Evolutionary conservation across 1,284 basidiomycete species (phyloP), one percentile per base, ranked within the genome.

Genomic region (Xanthoconium separans): DNA sequence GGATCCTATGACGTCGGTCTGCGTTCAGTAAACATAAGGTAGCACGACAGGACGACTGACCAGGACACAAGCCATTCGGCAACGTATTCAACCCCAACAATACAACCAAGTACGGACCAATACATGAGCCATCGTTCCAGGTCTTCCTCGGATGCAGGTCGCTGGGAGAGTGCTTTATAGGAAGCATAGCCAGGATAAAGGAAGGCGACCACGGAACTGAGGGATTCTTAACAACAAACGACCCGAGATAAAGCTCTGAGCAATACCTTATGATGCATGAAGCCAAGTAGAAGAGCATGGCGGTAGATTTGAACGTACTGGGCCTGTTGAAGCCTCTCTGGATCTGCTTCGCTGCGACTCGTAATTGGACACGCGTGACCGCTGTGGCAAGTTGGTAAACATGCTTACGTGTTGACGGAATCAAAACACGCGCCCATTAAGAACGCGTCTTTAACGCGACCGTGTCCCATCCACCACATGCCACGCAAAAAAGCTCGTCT

Each of bases 81-180:
- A 41, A 88, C 75, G 61, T 86, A 86, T 68, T 93, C 91, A 18
- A 87, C 73, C 6, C 80, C 81, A 33, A 91, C 77, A 56, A 93
- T 81, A 65, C 84, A 85, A 0, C 89, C 91, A 12, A 93, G 80
- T 0, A 93, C 90, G 31, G 84, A 87, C 91, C 91, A 93, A 64
- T 93, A 94, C 90, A 92, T 93, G 48, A 93, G 76, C 91, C 91
- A 93, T 73, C 87, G 75, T 67, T 93, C 91, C 7, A 93, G 76
- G 30, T 91, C 87, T 44, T 79, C 83, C 62, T 91, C 87, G 5
- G 87, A 84, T 0, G 88, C 87, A 36, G 90, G 89, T 43, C 90
- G 78, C 65, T 88, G 86, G 44, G 86, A 87, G 34, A 93, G 78
- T 0, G 84, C 82, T 75, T 94, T 94, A 75, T 91, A 94, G 24